These are phyloP conservation scores for Cadophora sp. DNA, from an alignment of 2,329 filamentous ascomycete genomes.

Conservation along the genomic window DNA sequence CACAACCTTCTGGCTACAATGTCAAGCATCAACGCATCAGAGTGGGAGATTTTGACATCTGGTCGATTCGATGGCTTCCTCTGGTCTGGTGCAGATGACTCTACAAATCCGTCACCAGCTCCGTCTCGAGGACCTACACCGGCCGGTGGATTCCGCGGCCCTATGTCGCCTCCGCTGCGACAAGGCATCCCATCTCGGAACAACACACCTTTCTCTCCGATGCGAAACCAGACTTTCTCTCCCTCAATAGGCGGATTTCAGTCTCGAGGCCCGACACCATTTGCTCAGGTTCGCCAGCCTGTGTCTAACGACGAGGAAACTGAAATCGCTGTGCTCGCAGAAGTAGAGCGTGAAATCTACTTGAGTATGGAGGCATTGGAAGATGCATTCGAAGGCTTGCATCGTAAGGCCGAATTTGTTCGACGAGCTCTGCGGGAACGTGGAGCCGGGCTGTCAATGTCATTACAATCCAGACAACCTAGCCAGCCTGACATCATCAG, in stretches of 20 bases:
- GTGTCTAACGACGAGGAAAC: constrained; percentile 94
- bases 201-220: constrained; percentile 42
- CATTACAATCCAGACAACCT: constrained; percentile 40
- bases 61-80: constrained; percentile 95
- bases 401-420: constrained; percentile 82
- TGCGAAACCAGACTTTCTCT: constrained; percentile 40
- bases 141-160: constrained; percentile 51
- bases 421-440: constrained; percentile 82
- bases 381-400: constrained; percentile 92
- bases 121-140: constrained; percentile 62
- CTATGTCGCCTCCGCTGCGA: constrained; percentile 38
- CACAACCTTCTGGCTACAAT: constrained; percentile 89
- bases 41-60: constrained; percentile 95
- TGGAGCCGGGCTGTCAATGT: constrained; percentile 69
- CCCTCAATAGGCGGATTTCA: constrained; percentile 40
- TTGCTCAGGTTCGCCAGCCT: constrained; percentile 59
- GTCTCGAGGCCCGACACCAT: constrained; percentile 62
- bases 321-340: constrained; percentile 86
- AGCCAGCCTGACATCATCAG: constrained; percentile 46
- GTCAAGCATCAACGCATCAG: constrained; percentile 85
- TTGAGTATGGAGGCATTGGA: constrained; percentile 93
- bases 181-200: constrained; percentile 37
- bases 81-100: constrained; percentile 84
- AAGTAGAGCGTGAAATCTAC: constrained; percentile 93
- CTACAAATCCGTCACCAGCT: constrained; percentile 48